Conservation (phyloP, 2,329 filamentous ascomycete species). For the Aspergillus terreus region DNA sequence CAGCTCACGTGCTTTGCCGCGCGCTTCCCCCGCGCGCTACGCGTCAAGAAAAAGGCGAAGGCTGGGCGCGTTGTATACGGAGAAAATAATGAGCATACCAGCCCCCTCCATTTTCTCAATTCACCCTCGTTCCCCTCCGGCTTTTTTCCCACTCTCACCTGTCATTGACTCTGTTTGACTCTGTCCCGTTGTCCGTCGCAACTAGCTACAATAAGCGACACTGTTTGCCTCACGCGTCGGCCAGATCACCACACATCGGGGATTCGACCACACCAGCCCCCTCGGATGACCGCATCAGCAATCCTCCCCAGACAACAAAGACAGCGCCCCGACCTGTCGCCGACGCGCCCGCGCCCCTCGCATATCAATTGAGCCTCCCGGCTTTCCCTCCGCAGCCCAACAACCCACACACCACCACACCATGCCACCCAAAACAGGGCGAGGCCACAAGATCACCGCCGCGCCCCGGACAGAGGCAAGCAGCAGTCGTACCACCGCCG, state of each 20-base stretch:
- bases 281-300: neutral
- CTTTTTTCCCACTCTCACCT: too few relatives aligned
- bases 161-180: neutral
- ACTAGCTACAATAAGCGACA: neutral
- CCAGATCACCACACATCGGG: too few relatives aligned
- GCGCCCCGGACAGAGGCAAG: conserved; percentile 6
- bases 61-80: neutral
- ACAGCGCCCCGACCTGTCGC: neutral
- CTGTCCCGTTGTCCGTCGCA: neutral
- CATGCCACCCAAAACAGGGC: conserved; percentile 30
- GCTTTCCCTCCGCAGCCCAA: neutral
- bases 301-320: neutral
- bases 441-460: conserved; percentile 12
- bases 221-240: too few relatives aligned
- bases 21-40: conserved; percentile 15
- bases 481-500: conserved; percentile 2
- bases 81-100: conserved; percentile 1
- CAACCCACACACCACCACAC: neutral
- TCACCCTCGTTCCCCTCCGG: neutral
- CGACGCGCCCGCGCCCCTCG: neutral
- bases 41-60: conserved; percentile 16
- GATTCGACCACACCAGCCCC: too few relatives aligned
- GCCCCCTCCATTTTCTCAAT: conserved; percentile 8
- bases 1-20: conserved; percentile 11
- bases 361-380: neutral